These are phyloP conservation scores for Cenchrus americanus DNA, from an alignment of 176 grass and related monocot species.

Conservation along the genomic window DNA sequence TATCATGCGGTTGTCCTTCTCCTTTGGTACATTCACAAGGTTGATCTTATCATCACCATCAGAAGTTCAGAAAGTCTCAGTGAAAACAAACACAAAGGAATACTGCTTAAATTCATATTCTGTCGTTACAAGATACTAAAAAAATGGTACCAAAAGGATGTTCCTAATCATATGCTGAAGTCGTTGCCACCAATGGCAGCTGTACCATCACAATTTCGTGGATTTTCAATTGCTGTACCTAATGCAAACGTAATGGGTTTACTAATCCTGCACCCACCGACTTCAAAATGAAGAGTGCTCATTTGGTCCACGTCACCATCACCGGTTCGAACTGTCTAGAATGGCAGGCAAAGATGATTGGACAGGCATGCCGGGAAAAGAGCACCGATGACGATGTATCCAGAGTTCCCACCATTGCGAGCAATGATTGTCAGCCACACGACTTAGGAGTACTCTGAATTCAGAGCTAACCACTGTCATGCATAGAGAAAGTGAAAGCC, in stretches of 20 bases:
- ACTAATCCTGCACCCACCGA: conserved; percentile 24
- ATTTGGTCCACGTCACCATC: conserved; percentile 23
- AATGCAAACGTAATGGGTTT: conserved; percentile 37
- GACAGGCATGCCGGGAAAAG: conserved; percentile 2
- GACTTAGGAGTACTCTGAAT: neutral
- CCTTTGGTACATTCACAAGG: neutral
- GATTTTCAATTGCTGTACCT: conserved; percentile 44
- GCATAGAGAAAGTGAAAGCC: neutral
- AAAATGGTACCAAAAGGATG: neutral
- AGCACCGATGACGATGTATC: conserved; percentile 23
- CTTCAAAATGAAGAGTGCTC: conserved; percentile 23
- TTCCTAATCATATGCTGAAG: conserved; percentile 28
- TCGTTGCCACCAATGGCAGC: conserved; percentile 18
- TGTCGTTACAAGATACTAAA: neutral
- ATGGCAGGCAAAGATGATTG: conserved; percentile 30
- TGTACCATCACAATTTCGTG: conserved; percentile 5
- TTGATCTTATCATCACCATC: neutral
- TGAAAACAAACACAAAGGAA: conserved; percentile 11
- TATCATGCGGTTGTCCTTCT: neutral
- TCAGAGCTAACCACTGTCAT: neutral
- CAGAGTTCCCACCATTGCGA: neutral
- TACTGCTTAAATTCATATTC: neutral
- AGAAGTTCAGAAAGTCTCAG: neutral
- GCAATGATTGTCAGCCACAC: conserved; percentile 21
- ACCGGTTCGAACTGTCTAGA: conserved; percentile 13